Evolutionary conservation across 768 basidiomycete species (phyloP).

Genomic region (Russula griseocarnosa): DNA sequence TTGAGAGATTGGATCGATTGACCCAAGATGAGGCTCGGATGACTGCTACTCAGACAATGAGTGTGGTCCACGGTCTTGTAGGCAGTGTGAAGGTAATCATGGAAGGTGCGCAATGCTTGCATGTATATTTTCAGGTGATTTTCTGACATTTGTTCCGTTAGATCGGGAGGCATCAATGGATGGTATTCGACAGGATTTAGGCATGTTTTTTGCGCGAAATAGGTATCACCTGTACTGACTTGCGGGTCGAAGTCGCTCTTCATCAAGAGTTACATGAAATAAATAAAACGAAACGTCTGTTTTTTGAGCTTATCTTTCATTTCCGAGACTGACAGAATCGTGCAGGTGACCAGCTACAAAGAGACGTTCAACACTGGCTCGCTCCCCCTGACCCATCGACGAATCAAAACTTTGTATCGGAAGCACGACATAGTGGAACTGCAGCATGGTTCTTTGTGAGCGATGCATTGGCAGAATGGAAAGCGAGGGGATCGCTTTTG

Average conservation of each 20-base stretch:
- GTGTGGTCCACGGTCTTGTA: background rate
- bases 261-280: background rate
- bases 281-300: slow-evolving; percentile 9
- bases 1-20: background rate
- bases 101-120: background rate
- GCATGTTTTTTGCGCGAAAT: background rate
- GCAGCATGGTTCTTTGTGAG: background rate
- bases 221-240: background rate
- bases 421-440: background rate
- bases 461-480: background rate
- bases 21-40: background rate
- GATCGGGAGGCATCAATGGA: background rate
- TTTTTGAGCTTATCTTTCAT: background rate
- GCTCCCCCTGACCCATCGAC: background rate
- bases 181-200: background rate
- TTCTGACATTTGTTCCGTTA: background rate
- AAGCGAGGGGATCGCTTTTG: background rate
- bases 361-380: background rate
- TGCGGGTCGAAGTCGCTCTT: background rate
- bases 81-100: background rate
- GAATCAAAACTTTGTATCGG: background rate
- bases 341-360: background rate
- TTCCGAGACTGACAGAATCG: background rate
- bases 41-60: background rate
- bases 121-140: too few species aligned